phyloP scores from a whole-genome alignment of 2,329 filamentous ascomycete species.

The Periconia sp. region DNA sequence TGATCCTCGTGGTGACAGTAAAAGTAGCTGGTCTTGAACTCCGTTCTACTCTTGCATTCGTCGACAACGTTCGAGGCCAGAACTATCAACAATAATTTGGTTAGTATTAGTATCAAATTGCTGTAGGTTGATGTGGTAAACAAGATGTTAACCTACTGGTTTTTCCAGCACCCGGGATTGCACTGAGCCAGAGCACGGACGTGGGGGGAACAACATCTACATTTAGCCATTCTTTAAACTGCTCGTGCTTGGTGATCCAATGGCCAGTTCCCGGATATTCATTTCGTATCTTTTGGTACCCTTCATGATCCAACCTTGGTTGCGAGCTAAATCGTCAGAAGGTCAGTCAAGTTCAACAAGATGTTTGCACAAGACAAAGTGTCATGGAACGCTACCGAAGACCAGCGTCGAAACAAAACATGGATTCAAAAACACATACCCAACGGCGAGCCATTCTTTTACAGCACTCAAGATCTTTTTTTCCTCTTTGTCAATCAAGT shows the following conservation, averaged over 20 bases:
- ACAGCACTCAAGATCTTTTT: constrained; percentile 15
- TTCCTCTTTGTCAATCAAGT: constrained; percentile 11
- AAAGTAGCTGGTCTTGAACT: constrained; percentile 17
- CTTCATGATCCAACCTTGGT: constrained; percentile 14
- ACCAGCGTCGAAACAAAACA: too few relatives aligned
- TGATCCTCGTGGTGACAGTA: constrained; percentile 26
- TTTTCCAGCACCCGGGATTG: constrained; percentile 29
- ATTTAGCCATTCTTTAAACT: constrained; percentile 20
- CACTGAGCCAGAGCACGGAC: constrained; percentile 8
- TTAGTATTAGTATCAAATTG: background rate
- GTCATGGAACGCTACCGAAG: too few relatives aligned
- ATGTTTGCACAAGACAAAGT: too few relatives aligned
- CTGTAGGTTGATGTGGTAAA: too few relatives aligned
- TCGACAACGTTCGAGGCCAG: constrained; percentile 29
- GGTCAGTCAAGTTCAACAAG: too few relatives aligned
- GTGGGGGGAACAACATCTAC: constrained; percentile 1
- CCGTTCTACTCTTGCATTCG: constrained; percentile 9
- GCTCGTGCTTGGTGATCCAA: constrained; percentile 24
- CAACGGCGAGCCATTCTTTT: constrained; percentile 23
- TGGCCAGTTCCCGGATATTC: constrained; percentile 14
- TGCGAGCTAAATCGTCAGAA: background rate
- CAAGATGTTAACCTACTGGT: too few relatives aligned
- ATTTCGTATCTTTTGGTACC: constrained; percentile 6
- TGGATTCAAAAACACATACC: background rate
- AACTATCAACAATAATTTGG: constrained; percentile 25